Percentiles rank a stretch among this genome's conserved stretches.
Conservation (phyloP, 2,329 filamentous ascomycete genomes). For the Trichoderma koningiopsis region DNA sequence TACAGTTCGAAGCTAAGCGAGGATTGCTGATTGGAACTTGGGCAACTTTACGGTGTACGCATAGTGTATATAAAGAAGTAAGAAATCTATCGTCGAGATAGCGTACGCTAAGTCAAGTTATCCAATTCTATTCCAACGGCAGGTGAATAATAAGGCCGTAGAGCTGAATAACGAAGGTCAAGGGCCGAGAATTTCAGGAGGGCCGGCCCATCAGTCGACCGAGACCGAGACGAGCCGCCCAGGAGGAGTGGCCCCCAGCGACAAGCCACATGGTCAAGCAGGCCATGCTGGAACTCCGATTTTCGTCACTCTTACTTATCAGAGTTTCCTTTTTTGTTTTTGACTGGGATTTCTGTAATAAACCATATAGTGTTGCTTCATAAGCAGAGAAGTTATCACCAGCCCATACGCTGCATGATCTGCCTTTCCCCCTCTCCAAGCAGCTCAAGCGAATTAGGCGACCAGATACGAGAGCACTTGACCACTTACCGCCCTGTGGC, state of each 20-base stretch:
- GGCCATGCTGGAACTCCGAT: background rate
- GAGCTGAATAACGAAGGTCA: background rate
- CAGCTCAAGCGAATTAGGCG: background rate
- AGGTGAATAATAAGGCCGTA: background rate
- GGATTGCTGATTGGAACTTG: background rate
- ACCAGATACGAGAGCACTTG: background rate
- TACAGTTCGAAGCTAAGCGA: background rate
- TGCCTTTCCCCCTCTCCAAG: no score
- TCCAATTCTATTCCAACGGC: background rate
- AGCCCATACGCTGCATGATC: background rate
- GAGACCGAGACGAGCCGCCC: slow-evolving; percentile 11
- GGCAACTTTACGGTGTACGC: background rate
- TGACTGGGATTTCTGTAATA: background rate
- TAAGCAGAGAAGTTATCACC: background rate
- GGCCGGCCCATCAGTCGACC: slow-evolving; percentile 14
- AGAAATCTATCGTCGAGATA: background rate
- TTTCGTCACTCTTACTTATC: background rate
- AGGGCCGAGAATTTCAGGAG: slow-evolving; percentile 8
- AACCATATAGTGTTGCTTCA: background rate
- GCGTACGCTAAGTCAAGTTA: background rate
- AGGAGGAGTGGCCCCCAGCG: slow-evolving; percentile 9
- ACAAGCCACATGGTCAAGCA: background rate
- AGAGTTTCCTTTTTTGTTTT: background rate
- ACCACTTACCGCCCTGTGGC: background rate
- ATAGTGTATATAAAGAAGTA: background rate